These are phyloP conservation scores for Metroxylon sagu DNA, from an alignment of 176 grass and related monocot genomes.

Conservation along the genomic window DNA sequence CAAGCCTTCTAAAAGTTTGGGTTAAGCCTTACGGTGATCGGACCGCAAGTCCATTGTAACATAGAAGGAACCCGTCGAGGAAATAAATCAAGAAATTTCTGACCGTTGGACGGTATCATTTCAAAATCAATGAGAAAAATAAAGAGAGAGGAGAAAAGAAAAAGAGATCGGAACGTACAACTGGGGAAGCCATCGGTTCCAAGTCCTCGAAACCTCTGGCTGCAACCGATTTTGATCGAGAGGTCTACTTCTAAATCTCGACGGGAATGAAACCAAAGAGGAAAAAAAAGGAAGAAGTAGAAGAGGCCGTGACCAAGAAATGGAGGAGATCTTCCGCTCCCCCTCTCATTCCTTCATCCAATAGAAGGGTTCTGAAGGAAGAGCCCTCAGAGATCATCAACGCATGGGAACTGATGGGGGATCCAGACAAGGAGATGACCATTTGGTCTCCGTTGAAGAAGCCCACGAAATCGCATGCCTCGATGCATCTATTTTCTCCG, in stretches of 20 bases:
- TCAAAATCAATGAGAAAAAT: slow-evolving; percentile 5
- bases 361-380: slow-evolving; percentile 32
- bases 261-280: slow-evolving; percentile 21
- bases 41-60: too few relatives aligned
- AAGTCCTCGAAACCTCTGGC: slow-evolving; percentile 78
- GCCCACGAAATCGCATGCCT: slow-evolving; percentile 30
- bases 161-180: not conserved
- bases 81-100: not conserved
- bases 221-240: slow-evolving; percentile 30
- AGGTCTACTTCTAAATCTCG: slow-evolving; percentile 42
- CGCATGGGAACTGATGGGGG: slow-evolving; percentile 84
- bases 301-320: slow-evolving; percentile 48
- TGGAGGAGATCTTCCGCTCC: slow-evolving; percentile 36
- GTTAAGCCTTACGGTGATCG: too few relatives aligned
- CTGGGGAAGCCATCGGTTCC: slow-evolving; percentile 57
- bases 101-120: slow-evolving; percentile 39
- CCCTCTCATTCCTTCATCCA: slow-evolving; percentile 33
- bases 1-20: too few relatives aligned
- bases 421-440: slow-evolving; percentile 41
- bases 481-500: slow-evolving; percentile 38
- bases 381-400: slow-evolving; percentile 74
- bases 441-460: slow-evolving; percentile 60
- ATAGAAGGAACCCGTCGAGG: too few relatives aligned
- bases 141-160: not conserved
- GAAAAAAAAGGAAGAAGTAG: slow-evolving; percentile 22